Base-by-base conservation (phyloP, 2,329 filamentous ascomycete species). In the Fusarium proliferatum region DNA sequence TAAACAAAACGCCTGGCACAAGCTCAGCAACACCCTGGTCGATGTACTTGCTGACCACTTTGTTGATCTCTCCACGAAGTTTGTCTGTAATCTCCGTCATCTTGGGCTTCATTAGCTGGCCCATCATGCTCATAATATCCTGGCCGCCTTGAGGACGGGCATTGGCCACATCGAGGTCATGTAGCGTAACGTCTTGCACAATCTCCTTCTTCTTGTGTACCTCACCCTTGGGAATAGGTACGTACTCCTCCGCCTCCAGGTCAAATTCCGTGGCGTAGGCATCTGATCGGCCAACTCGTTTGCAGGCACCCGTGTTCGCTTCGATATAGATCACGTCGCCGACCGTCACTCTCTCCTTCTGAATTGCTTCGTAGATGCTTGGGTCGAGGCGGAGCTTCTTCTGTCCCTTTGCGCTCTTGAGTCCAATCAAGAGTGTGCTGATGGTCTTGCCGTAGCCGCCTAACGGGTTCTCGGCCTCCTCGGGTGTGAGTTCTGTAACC, bases 71-170 rank as follows among this genome's bases (percentile, higher is more conserved):
- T 63, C 90, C 87, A 69, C 96, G 91, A 80, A 99, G 86, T 87
- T 99, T 99, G 84, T 99, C 96, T 36, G 96, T 99, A 80, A 99
- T 98, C 83, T 99, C 96, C 10, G 96, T 99, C 91, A 98, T 98
- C 87, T 97, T 97, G 71, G 96, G 96, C 89, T 98, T 98, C 95
- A 98, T 98, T 80, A 99, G 86, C 84, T 99, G 96, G 79, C 96
- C 96, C 96, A 99, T 98, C 96, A 99, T 98, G 86, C 95, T 98
- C 95, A 99, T 98, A 76, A 99, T 97, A 83, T 99, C 96, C 87
- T 99, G 96, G 49, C 96, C 96, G 60, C 96, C 96, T 86, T 98
- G 95, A 9, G 96, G 96, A 79, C 96, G 88, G 19, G 96, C 93
- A 80, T 99, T 99, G 74, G 96, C 96, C 72, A 98, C 93, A 80